phyloP scores from a whole-genome alignment of 192 early-diverging fungal genomes.

The Funneliformis mosseae region DNA sequence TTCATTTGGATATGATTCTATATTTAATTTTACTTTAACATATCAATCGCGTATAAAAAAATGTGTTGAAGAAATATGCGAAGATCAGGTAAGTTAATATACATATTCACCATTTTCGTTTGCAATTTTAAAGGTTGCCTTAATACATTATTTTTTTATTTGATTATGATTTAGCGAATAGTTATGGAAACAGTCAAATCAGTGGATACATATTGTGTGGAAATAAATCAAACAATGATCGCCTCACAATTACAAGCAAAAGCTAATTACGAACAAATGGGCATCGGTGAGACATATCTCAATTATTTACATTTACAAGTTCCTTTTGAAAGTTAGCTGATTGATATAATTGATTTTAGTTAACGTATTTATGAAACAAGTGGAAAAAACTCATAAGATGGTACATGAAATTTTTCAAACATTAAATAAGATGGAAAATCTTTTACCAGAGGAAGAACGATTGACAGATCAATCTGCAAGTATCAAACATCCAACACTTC shows the following conservation, averaged over 20 bases:
- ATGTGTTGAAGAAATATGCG: conserved; percentile 34
- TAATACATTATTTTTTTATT: neutral
- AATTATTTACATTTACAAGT: neutral
- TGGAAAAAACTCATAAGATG: conserved; percentile 29
- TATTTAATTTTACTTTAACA: conserved; percentile 6
- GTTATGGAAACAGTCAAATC: conserved; percentile 31
- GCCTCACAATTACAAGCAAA: conserved; percentile 29
- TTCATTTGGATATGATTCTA: conserved; percentile 26
- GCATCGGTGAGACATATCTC: conserved; percentile 5
- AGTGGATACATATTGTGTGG: conserved; percentile 24
- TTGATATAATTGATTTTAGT: conserved; percentile 9
- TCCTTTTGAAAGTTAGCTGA: neutral
- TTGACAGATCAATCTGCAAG: neutral
- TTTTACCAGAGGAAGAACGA: conserved; percentile 9
- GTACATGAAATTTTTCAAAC: conserved; percentile 28
- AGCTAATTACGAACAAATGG: conserved; percentile 21
- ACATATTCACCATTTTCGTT: neutral
- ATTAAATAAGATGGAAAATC: conserved; percentile 22
- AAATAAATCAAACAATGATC: conserved; percentile 26
- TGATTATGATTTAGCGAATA: conserved; percentile 14
- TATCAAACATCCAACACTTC: conserved; percentile 10
- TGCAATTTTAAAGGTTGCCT: neutral
- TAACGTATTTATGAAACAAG: conserved; percentile 30
- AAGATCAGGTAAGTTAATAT: conserved; percentile 23
- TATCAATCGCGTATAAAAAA: conserved; percentile 24